Evolutionary conservation across 495 filamentous ascomycete species (phyloP).

Genomic region (Filosporella fistucella): DNA sequence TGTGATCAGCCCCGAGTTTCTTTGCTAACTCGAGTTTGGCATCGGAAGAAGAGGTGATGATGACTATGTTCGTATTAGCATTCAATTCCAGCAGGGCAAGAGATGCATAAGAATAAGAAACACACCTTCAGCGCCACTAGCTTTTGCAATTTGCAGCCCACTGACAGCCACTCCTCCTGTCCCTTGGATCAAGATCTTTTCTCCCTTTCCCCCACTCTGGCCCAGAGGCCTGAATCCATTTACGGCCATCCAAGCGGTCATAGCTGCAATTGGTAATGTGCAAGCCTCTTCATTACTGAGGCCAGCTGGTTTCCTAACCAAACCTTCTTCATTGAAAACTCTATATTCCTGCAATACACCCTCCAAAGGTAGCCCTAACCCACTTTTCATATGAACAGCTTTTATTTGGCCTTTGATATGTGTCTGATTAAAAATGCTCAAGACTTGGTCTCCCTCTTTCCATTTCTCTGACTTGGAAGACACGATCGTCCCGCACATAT

Average conservation of each 20-base stretch:
- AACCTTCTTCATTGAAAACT: slow-evolving; percentile 31
- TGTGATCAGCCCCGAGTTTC: slow-evolving; percentile 35
- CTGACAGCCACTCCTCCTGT: slow-evolving; percentile 37
- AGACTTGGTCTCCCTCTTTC: slow-evolving; percentile 35
- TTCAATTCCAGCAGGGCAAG: not conserved
- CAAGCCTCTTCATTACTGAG: slow-evolving; percentile 35
- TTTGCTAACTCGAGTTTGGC: slow-evolving; percentile 36
- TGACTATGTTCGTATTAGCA: slow-evolving; percentile 28
- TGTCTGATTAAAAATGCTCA: slow-evolving; percentile 36
- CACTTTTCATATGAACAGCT: slow-evolving; percentile 27
- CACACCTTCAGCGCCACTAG: slow-evolving; percentile 33
- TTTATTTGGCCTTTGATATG: slow-evolving; percentile 36
- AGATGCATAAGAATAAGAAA: not conserved
- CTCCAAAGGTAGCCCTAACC: slow-evolving; percentile 31
- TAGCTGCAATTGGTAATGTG: slow-evolving; percentile 36
- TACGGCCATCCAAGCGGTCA: slow-evolving; percentile 44
- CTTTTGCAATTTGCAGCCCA: slow-evolving; percentile 35
- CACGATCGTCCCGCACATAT: slow-evolving; percentile 38
- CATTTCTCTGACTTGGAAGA: slow-evolving; percentile 15
- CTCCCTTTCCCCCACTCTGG: slow-evolving; percentile 19
- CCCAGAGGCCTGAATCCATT: slow-evolving; percentile 40
- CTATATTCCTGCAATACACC: slow-evolving; percentile 39
- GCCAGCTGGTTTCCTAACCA: slow-evolving; percentile 35
- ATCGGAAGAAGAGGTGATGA: slow-evolving; percentile 42
- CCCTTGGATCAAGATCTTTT: slow-evolving; percentile 39